These are phyloP conservation scores for Annulohypoxylon truncatum DNA, from an alignment of 2,329 filamentous ascomycete species.

Conservation along the genomic window DNA sequence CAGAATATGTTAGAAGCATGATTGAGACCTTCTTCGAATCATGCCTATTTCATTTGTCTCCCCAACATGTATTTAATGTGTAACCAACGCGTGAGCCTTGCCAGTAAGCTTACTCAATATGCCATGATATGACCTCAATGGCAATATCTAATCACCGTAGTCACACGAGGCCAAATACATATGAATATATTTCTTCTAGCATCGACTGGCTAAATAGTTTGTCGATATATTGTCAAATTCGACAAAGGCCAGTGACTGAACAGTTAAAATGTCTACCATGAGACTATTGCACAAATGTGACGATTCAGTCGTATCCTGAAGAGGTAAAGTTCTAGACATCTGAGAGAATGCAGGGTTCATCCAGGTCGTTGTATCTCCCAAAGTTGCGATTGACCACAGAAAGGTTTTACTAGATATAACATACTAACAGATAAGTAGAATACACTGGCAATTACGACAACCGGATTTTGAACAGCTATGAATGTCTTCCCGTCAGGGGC, in stretches of 20 bases:
- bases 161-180: too few species aligned
- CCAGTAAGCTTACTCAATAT: not conserved
- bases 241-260: not conserved
- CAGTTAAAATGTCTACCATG: not conserved
- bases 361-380: not conserved
- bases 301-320: not conserved
- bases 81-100: not conserved
- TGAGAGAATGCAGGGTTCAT: not conserved
- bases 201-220: not conserved
- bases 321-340: not conserved
- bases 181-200: not conserved
- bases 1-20: not conserved
- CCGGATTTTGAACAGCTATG: too few species aligned
- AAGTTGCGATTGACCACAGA: too few species aligned
- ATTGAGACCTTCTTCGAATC: not conserved
- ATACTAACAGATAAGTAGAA: too few species aligned
- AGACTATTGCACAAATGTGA: not conserved
- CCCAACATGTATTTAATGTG: not conserved
- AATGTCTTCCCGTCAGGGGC: too few species aligned
- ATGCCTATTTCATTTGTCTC: not conserved
- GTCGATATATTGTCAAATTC: not conserved
- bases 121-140: not conserved
- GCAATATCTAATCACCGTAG: not conserved
- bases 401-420: too few species aligned
- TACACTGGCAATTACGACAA: too few species aligned